Evolutionary conservation across 306 rosid species (phyloP).

Genomic region (Arachis hypogaea): DNA sequence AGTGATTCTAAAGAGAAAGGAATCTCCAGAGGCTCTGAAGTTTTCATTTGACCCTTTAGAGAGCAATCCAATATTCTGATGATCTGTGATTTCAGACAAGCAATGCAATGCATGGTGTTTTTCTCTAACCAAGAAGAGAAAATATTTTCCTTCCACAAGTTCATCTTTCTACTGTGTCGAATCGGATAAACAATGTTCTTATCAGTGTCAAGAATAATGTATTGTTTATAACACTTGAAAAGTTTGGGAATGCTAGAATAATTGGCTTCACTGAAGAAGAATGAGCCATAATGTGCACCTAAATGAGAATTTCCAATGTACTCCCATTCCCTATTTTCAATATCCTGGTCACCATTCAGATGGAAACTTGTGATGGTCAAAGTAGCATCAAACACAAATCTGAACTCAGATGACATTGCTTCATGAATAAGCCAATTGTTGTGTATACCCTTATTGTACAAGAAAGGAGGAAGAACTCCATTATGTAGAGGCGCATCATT

Average conservation of each 20-base stretch:
- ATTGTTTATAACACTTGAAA: slow-evolving; percentile 52
- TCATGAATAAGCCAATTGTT: slow-evolving; percentile 79
- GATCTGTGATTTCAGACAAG: slow-evolving; percentile 42
- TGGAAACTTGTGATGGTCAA: slow-evolving; percentile 68
- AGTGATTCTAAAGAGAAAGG: slow-evolving; percentile 84
- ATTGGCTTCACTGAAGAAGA: slow-evolving; percentile 53
- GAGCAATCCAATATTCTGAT: slow-evolving; percentile 47
- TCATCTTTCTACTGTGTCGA: slow-evolving; percentile 34
- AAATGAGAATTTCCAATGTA: slow-evolving; percentile 64
- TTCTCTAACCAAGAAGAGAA: slow-evolving; percentile 55
- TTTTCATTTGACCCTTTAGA: slow-evolving; percentile 46
- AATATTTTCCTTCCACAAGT: slow-evolving; percentile 44
- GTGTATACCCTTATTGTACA: slow-evolving; percentile 76
- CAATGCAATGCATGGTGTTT: slow-evolving; percentile 51
- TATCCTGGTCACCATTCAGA: slow-evolving; percentile 44
- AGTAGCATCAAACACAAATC: slow-evolving; percentile 89
- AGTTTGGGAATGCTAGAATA: slow-evolving; percentile 60
- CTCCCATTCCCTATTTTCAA: slow-evolving; percentile 75
- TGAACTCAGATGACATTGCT: slow-evolving; percentile 72
- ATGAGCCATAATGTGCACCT: slow-evolving; percentile 76
- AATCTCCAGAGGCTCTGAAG: slow-evolving; percentile 52
- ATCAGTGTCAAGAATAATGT: slow-evolving; percentile 52
- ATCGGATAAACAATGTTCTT: slow-evolving; percentile 46
- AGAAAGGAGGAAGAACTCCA: slow-evolving; percentile 95
- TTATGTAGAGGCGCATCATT: slow-evolving; percentile 67